Conservation (phyloP, 2,329 filamentous ascomycete species). For the Chaetomium strumarium region DNA sequence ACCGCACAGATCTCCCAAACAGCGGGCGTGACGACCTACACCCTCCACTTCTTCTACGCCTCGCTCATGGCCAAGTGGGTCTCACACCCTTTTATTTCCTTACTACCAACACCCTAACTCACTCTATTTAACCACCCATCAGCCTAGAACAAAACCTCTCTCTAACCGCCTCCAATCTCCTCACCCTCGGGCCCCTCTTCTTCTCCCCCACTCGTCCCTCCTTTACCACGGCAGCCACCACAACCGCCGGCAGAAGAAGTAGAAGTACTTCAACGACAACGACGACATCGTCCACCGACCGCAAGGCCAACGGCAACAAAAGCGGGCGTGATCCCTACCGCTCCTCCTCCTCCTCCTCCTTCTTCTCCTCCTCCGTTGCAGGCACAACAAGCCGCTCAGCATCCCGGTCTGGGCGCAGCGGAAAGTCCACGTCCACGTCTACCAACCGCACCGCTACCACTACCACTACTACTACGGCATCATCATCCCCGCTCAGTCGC, state of each 20-base stretch:
- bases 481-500: neutral
- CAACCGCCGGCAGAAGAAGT: constrained; percentile 10
- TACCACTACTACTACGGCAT: neutral
- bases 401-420: too few relatives aligned
- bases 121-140: neutral
- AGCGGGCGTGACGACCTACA: constrained; percentile 26
- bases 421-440: neutral
- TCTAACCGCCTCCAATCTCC: constrained; percentile 33
- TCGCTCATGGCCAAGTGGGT: constrained; percentile 32
- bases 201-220: constrained; percentile 9
- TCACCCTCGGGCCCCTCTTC: constrained; percentile 32
- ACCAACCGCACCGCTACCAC: neutral
- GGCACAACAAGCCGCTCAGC: neutral
- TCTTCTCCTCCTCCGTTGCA: constrained; percentile 1
- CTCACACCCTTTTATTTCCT: neutral
- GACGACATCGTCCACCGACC: constrained; percentile 3
- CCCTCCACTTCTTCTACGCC: constrained; percentile 28
- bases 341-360: neutral
- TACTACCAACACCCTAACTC: neutral
- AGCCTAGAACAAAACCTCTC: constrained; percentile 35
- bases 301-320: neutral
- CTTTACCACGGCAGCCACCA: constrained; percentile 1
- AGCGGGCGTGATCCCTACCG: neutral
- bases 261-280: neutral
- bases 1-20: constrained; percentile 33